Evolutionary conservation across 23 red algal species (phyloP), one percentile per base, ranked within the genome.

Genomic region (Gracilaria vermiculophylla): DNA sequence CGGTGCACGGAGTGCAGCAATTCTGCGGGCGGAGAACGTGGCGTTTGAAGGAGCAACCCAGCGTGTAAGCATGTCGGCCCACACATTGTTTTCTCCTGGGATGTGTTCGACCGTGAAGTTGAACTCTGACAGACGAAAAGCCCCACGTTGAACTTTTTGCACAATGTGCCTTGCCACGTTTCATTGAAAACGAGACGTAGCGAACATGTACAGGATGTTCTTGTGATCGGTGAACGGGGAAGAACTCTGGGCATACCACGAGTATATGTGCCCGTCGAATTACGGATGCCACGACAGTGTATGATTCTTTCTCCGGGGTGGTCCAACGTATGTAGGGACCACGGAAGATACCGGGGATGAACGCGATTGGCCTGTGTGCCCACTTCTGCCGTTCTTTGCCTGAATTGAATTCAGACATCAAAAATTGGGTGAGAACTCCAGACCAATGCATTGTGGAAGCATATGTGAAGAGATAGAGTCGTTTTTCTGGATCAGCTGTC

Each of bases 391-490:
- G 20, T 13, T 0, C 44, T 47, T 8, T 5, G 12, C 5, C 43
- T 58, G 16, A 17, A 35, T 35, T 27, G 15, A 14, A 21, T 79
- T 3, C 44, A 23, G 29, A 11, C 13, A 0, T 12, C n/a, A n/a
- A n/a, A 79, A 24, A 61, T 57, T 79, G 75, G 41, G 75, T 79
- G 1, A 79, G 75, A n/a, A n/a, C n/a, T n/a, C n/a, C n/a, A n/a
- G n/a, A n/a, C n/a, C n/a, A n/a, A n/a, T n/a, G n/a, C n/a, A n/a
- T n/a, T n/a, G n/a, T n/a, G n/a, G n/a, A n/a, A n/a, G n/a, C n/a
- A n/a, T n/a, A n/a, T n/a, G n/a, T n/a, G n/a, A n/a, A n/a, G n/a
- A n/a, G n/a, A n/a, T n/a, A n/a, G n/a, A n/a, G n/a, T n/a, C n/a
- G n/a, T n/a, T n/a, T n/a, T n/a, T n/a, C n/a, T n/a, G n/a, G n/a